Evolutionary conservation across 2,329 filamentous ascomycete species (phyloP).

Genomic region (Phyllachora maydis): DNA sequence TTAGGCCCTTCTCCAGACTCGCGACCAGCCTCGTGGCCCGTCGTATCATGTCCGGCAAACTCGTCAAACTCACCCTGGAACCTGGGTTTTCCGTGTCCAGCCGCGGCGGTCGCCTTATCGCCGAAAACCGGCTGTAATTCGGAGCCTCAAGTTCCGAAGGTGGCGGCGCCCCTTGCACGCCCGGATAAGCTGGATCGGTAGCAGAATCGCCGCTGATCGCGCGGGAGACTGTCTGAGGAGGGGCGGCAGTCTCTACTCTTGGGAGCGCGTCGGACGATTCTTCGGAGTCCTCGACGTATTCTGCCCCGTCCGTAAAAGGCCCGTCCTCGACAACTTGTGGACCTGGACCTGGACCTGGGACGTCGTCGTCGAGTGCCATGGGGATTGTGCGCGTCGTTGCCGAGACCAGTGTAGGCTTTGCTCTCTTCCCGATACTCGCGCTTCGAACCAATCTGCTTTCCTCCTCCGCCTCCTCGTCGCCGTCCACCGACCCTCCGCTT

Average conservation of each 20-base stretch:
- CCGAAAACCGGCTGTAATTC: constrained; percentile 26
- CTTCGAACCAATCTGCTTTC: constrained; percentile 32
- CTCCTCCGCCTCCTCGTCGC: constrained; percentile 29
- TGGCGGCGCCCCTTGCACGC: too few relatives aligned
- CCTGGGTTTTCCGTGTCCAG: constrained; percentile 71
- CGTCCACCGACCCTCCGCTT: constrained; percentile 17
- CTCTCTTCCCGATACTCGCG: constrained; percentile 39
- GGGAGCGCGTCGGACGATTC: constrained; percentile 23
- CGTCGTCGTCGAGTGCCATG: constrained; percentile 8
- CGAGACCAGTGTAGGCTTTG: constrained; percentile 33
- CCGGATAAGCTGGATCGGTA: too few relatives aligned
- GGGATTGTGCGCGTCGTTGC: constrained; percentile 10
- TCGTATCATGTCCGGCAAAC: constrained; percentile 74
- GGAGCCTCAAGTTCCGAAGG: constrained; percentile 10
- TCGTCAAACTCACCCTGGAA: constrained; percentile 74
- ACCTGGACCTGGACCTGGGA: constrained; percentile 13
- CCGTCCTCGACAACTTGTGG: constrained; percentile 16
- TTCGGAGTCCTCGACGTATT: constrained; percentile 22
- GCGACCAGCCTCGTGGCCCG: constrained; percentile 72
- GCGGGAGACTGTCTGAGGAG: too few relatives aligned
- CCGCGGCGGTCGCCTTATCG: constrained; percentile 44
- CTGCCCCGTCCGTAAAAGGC: constrained; percentile 21
- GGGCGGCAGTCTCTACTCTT: too few relatives aligned
- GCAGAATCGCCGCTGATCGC: too few relatives aligned
- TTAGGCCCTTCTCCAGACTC: constrained; percentile 65